Percentiles rank a stretch among this genome's conserved stretches.
phyloP scores from a whole-genome alignment of 1,139 yeast species.

The Geotrichum histeridarum region DNA sequence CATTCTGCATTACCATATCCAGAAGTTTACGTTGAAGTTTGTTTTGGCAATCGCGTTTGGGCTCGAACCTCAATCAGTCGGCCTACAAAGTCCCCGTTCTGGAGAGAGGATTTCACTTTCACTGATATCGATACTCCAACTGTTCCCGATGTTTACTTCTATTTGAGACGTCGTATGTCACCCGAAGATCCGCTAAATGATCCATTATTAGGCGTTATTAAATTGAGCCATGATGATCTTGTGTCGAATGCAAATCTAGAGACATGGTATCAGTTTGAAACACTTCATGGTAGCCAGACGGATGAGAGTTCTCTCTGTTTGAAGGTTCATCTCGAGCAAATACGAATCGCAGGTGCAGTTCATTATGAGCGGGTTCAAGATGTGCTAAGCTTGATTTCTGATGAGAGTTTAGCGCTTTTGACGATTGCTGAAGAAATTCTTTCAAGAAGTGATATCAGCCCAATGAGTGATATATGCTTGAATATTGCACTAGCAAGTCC shows the following conservation, averaged over 20 bases:
- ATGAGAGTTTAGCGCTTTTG: conserved; percentile 9
- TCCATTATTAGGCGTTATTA: conserved; percentile 7
- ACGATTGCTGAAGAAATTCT: conserved; percentile 11
- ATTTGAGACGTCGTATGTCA: not conserved
- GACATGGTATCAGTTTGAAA: conserved; percentile 13
- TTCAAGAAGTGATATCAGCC: conserved; percentile 9
- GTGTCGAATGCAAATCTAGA: conserved; percentile 10
- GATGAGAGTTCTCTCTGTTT: conserved; percentile 8
- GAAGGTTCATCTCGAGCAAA: conserved; percentile 13
- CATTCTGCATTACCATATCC: conserved; percentile 18
- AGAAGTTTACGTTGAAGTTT: conserved; percentile 48
- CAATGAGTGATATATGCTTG: conserved; percentile 37
- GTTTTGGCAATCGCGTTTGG: conserved; percentile 54
- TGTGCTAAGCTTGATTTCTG: conserved; percentile 3
- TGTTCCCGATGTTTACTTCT: conserved; percentile 21
- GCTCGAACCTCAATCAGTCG: conserved; percentile 51
- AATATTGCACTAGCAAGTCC: conserved; percentile 46
- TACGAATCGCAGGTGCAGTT: conserved; percentile 6
- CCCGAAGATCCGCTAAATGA: conserved; percentile 1
- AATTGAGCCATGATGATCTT: conserved; percentile 9
- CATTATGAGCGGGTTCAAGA: conserved; percentile 1
- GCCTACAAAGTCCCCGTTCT: conserved; percentile 45
- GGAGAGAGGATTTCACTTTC: conserved; percentile 55
- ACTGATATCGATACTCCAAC: conserved; percentile 35
- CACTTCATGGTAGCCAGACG: not conserved